phyloP scores from a whole-genome alignment of 2,329 filamentous ascomycete genomes.

The Colletotrichum euphorbiae region DNA sequence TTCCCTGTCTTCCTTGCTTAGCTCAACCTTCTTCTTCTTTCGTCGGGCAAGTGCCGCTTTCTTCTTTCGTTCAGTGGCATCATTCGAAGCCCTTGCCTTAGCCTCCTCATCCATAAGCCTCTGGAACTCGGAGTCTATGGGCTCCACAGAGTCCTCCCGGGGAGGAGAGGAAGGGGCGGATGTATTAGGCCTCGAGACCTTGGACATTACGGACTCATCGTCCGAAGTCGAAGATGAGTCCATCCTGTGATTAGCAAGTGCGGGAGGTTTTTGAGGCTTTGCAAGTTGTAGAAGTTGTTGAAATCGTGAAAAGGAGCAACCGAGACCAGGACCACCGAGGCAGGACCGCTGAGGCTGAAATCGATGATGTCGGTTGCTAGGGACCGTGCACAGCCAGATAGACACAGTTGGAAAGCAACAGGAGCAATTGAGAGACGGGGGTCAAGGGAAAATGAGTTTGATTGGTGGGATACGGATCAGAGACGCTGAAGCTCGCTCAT shows the following conservation, averaged over 20 bases:
- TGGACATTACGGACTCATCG: constrained; percentile 47
- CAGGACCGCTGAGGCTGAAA: neutral
- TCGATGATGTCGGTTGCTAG: constrained; percentile 30
- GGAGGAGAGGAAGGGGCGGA: constrained; percentile 55
- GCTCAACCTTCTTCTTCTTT: constrained; percentile 60
- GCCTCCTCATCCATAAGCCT: constrained; percentile 52
- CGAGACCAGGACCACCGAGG: too few species aligned
- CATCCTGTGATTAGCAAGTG: constrained; percentile 41
- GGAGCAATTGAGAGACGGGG: too few species aligned
- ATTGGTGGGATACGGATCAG: neutral
- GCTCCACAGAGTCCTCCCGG: constrained; percentile 40
- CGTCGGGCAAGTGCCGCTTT: constrained; percentile 50
- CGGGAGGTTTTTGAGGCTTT: too few species aligned
- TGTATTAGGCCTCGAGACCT: constrained; percentile 46
- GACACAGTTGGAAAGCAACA: too few species aligned
- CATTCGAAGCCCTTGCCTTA: constrained; percentile 50
- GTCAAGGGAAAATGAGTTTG: neutral
- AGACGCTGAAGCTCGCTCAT: neutral
- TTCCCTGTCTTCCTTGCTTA: constrained; percentile 64
- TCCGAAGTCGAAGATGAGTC: constrained; percentile 47
- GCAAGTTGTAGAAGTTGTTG: neutral
- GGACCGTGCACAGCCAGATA: constrained; percentile 4
- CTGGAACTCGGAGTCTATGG: constrained; percentile 42
- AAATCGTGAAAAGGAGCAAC: neutral
- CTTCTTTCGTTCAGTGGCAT: constrained; percentile 62